phyloP scores from a whole-genome alignment of 2,329 filamentous ascomycete genomes.

The Ophiostoma sp. region DNA sequence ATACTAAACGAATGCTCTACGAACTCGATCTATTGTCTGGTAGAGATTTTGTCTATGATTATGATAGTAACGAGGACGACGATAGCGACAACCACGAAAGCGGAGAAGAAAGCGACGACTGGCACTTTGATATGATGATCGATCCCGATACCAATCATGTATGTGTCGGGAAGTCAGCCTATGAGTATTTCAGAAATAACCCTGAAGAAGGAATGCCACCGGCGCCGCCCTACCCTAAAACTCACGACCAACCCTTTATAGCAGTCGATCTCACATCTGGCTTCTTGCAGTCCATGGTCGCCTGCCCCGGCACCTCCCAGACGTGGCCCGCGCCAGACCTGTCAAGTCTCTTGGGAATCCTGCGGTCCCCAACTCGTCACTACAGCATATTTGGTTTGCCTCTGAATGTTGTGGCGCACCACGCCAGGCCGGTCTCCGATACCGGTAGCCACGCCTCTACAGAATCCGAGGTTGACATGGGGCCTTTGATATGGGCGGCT shows the following conservation, averaged over 20 bases:
- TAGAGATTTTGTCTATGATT: no score
- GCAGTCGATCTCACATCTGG: neutral
- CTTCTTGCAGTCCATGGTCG: neutral
- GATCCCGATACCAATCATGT: no score
- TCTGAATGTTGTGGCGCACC: neutral
- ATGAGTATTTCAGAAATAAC: neutral
- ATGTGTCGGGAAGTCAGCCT: no score
- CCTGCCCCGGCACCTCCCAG: neutral
- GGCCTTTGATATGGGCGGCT: no score
- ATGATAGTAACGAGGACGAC: no score
- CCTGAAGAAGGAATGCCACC: neutral
- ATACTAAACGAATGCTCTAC: no score
- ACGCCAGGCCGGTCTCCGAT: neutral
- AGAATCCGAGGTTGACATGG: neutral
- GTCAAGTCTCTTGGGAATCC: neutral
- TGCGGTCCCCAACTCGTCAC: neutral
- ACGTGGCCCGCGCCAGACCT: neutral
- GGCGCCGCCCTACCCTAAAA: neutral
- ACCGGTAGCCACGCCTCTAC: neutral
- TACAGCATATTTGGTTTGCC: neutral
- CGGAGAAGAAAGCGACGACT: no score
- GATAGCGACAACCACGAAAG: neutral
- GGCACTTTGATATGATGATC: no score
- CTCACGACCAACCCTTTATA: neutral
- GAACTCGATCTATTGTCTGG: no score